phyloP scores from a whole-genome alignment of 768 basidiomycete genomes.

The Pulveroboletus ravenelii region DNA sequence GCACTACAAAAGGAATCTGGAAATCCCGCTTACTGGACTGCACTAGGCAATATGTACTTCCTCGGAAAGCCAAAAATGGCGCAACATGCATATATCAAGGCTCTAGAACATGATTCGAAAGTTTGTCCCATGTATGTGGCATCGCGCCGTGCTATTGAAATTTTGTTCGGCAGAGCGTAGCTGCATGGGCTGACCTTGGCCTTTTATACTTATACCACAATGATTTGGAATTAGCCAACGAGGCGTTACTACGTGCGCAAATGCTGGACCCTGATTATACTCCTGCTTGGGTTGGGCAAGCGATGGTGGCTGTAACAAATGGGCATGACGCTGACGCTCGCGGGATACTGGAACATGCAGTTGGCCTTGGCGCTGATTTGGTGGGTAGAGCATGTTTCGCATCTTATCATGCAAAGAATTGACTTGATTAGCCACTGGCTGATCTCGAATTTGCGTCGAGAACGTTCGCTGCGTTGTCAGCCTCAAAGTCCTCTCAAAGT shows the following conservation, averaged over 20 bases:
- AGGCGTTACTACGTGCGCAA: constrained; percentile 84
- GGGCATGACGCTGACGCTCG: constrained; percentile 58
- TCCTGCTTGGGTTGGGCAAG: constrained; percentile 88
- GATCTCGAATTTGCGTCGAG: constrained; percentile 72
- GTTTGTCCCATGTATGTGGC: constrained; percentile 36
- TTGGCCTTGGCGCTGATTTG: constrained; percentile 50
- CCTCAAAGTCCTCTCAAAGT: constrained; percentile 13
- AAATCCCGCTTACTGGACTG: constrained; percentile 76
- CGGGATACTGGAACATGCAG: constrained; percentile 70
- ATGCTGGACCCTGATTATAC: constrained; percentile 88
- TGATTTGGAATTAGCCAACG: constrained; percentile 79
- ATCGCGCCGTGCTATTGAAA: background rate
- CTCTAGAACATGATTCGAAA: constrained; percentile 82
- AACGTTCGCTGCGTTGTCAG: constrained; percentile 43
- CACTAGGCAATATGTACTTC: constrained; percentile 73
- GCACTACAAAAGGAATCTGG: constrained; percentile 70
- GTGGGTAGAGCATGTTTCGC: constrained; percentile 36
- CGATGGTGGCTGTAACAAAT: constrained; percentile 57
- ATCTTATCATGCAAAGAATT: background rate
- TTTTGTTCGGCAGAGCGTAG: constrained; percentile 48
- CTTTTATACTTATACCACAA: constrained; percentile 76
- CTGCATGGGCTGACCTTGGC: constrained; percentile 84
- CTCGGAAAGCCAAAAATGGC: constrained; percentile 61
- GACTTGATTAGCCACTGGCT: constrained; percentile 59
- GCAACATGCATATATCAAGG: constrained; percentile 89